Evolutionary conservation across 306 rosid species (phyloP).

Genomic region (Malus sylvestris): DNA sequence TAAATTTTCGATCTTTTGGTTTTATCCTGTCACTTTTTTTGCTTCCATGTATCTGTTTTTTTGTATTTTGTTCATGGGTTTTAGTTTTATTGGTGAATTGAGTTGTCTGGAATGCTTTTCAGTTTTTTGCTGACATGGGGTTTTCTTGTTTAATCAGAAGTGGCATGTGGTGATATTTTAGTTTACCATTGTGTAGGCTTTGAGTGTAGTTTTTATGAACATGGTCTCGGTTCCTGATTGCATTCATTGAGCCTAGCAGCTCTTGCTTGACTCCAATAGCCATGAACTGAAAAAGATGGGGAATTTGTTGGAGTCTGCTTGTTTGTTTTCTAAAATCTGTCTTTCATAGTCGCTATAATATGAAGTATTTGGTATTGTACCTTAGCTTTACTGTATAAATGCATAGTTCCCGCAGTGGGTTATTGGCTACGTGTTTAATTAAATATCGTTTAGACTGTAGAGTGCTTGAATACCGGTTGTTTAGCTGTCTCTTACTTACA

Average conservation of each 20-base stretch:
- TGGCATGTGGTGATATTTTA: neutral
- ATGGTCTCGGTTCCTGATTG: constrained; percentile 7
- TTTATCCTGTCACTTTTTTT: neutral
- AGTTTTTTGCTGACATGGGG: neutral
- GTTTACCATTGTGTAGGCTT: neutral
- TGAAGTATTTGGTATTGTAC: constrained; percentile 1
- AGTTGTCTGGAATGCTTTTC: neutral
- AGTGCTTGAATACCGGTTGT: neutral
- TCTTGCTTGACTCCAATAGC: neutral
- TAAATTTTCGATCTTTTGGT: constrained; percentile 4
- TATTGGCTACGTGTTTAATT: neutral
- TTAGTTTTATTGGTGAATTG: constrained; percentile 9
- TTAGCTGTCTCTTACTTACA: neutral
- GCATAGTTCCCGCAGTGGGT: neutral
- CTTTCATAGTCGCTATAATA: neutral
- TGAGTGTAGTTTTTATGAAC: neutral
- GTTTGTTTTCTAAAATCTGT: neutral
- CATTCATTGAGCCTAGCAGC: constrained; percentile 5
- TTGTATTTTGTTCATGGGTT: constrained; percentile 1
- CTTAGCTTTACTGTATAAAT: neutral
- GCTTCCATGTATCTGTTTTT: neutral
- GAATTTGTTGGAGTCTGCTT: neutral
- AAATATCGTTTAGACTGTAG: neutral
- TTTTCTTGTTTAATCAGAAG: neutral
- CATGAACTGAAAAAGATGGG: neutral